phyloP scores from a whole-genome alignment of 176 grass and related monocot genomes.

The Oropetium thomaeum region DNA sequence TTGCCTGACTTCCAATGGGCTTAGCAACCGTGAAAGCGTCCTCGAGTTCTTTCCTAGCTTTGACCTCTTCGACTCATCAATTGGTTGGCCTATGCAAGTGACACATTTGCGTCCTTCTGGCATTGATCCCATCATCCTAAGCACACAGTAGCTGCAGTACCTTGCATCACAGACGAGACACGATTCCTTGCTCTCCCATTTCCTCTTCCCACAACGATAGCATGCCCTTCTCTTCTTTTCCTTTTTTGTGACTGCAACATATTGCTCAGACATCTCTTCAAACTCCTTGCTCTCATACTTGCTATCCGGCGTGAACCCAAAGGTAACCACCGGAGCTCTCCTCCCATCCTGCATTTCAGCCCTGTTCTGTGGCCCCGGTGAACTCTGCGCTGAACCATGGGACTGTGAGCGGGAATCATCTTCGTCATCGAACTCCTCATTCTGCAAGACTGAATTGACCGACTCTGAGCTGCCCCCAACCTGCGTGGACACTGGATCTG shows the following conservation, averaged over 20 bases:
- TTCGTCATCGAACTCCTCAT: slow-evolving; percentile 56
- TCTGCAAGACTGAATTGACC: slow-evolving; percentile 64
- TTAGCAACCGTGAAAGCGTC: slow-evolving; percentile 60
- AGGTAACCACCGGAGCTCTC: slow-evolving; percentile 63
- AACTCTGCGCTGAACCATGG: slow-evolving; percentile 47
- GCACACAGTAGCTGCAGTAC: slow-evolving; percentile 81
- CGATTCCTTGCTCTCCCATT: slow-evolving; percentile 86
- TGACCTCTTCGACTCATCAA: slow-evolving; percentile 71
- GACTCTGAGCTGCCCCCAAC: slow-evolving; percentile 61
- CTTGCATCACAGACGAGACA: slow-evolving; percentile 81
- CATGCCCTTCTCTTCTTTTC: slow-evolving; percentile 59
- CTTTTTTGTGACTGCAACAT: slow-evolving; percentile 50
- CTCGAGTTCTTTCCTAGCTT: slow-evolving; percentile 87
- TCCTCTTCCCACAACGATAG: slow-evolving; percentile 79
- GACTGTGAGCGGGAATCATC: slow-evolving; percentile 56
- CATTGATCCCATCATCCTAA: slow-evolving; percentile 97
- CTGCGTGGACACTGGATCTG: slow-evolving; percentile 5
- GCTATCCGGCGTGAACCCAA: slow-evolving; percentile 49
- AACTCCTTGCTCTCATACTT: slow-evolving; percentile 56
- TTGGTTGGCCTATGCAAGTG: slow-evolving; percentile 72
- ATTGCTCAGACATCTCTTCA: slow-evolving; percentile 50
- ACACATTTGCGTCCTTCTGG: slow-evolving; percentile 93
- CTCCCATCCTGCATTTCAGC: slow-evolving; percentile 29
- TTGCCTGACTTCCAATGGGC: slow-evolving; percentile 85
- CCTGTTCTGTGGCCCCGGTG: slow-evolving; percentile 33